Evolutionary conservation across 1,284 basidiomycete genomes (phyloP).

Genomic region (Omphalotus olearius): DNA sequence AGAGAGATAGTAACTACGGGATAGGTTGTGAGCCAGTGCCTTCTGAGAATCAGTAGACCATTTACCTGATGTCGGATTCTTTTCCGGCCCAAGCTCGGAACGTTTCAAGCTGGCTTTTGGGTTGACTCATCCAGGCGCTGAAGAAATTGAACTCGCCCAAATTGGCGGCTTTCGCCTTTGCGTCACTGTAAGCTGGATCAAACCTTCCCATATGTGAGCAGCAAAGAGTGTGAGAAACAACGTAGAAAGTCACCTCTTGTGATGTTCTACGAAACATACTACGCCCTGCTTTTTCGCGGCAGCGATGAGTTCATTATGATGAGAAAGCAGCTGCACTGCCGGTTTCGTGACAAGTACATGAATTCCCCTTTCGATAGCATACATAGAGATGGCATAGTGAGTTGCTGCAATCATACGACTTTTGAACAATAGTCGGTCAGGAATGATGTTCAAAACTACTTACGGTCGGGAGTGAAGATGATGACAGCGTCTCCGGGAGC

Average conservation of each 20-base stretch:
- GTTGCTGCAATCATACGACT: conserved; percentile 47
- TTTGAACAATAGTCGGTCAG: neutral
- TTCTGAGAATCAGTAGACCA: neutral
- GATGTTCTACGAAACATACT: conserved; percentile 89
- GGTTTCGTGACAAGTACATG: conserved; percentile 94
- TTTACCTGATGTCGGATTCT: conserved; percentile 83
- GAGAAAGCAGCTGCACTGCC: conserved; percentile 79
- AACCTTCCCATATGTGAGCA: conserved; percentile 42
- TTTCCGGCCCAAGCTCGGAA: conserved; percentile 94
- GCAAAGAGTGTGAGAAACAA: neutral
- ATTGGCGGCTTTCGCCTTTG: conserved; percentile 66
- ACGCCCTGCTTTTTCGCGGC: conserved; percentile 77
- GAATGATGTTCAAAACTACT: conserved; percentile 22
- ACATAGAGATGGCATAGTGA: conserved; percentile 81
- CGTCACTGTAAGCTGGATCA: conserved; percentile 93
- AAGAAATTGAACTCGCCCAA: conserved; percentile 93
- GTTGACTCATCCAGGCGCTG: conserved; percentile 92
- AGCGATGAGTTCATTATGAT: conserved; percentile 77
- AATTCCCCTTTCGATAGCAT: conserved; percentile 79
- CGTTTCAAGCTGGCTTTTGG: conserved; percentile 90
- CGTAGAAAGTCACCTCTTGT: conserved; percentile 52
- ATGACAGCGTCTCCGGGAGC: conserved; percentile 84
- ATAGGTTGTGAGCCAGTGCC: neutral
- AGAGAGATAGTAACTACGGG: conserved; percentile 81
- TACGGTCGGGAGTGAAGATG: conserved; percentile 84